Evolutionary conservation across 306 rosid genomes (phyloP), one percentile per base, ranked within the genome.

Genomic region (Prunus kanzakura): DNA sequence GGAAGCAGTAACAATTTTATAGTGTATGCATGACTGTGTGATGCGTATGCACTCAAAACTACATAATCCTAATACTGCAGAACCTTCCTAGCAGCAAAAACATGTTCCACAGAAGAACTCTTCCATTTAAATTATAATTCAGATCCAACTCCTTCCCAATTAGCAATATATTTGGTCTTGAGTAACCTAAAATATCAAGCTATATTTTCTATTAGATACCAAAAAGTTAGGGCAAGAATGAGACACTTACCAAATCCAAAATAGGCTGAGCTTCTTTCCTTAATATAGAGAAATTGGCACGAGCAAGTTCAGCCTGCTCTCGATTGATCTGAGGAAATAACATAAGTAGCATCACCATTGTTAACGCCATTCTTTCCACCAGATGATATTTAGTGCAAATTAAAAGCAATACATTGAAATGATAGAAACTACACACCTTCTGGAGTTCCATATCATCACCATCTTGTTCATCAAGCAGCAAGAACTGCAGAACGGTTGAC

Each of bases 191-290:
- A 22, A 47, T 47, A 76, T 72, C 15, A 67, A 46, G 45, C 71
- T 65, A 80, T 22, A 69, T 49, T 22, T 57, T 52, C 38, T 63
- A 51, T 3, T 22, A 25, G 16, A 75, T 38, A 57, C 32, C 50
- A 69, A 60, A 75, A 6, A 61, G 51, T 46, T 14, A 52, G 22
- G 45, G 46, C 30, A 82, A 43, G 71, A 78, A 64, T 65, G 49
- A 70, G 30, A 60, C 69, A 85, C 86, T 72, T 84, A 95, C 98
- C 96, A 92, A 81, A 84, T 95, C 88, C 76, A 95, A 80, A 81
- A 95, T 80, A 78, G 93, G 82, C 73, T 90, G 95, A 71, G 96
- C 96, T 78, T 88, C 98, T 83, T 95, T 95, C 81, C 97, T 91
- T 78, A 95, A 62, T 67, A 91, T 88, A 67, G 89, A 84, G 85